Conservation (phyloP, 441 rosid genomes). For the Pelargonium citronellum region DNA sequence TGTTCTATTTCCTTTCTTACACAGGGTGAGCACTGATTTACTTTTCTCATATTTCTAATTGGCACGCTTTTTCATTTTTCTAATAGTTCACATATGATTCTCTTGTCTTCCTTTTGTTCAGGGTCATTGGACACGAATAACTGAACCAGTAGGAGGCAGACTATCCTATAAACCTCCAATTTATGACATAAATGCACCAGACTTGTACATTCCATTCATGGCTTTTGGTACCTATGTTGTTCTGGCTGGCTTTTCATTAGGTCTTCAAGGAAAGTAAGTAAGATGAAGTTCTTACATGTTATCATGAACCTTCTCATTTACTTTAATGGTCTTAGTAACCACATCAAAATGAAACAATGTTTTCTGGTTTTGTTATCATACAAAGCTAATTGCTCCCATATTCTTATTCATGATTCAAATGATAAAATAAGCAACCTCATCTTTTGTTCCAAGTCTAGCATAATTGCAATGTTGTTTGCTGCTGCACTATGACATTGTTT, state of each 20-base stretch:
- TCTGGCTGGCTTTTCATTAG: constrained; percentile 83
- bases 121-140: constrained; percentile 94
- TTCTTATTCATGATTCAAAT: not conserved
- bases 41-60: constrained; percentile 4
- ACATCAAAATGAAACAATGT: not conserved
- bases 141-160: constrained; percentile 93
- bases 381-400: not conserved
- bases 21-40: constrained; percentile 51
- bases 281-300: not conserved
- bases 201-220: constrained; percentile 89
- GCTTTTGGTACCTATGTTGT: constrained; percentile 85
- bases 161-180: constrained; percentile 88
- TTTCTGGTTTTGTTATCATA: not conserved
- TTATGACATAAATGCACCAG: constrained; percentile 90
- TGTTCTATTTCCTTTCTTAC: constrained; percentile 77
- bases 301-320: not conserved
- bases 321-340: not conserved
- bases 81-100: constrained; percentile 17
- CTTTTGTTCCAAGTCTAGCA: not conserved
- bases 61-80: not conserved
- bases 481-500: not conserved
- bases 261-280: constrained; percentile 82
- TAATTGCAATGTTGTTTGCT: not conserved
- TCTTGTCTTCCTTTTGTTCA: constrained; percentile 25
- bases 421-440: not conserved